A percentile compares a stretch with the other conserved stretches of the same genome.
Conservation (phyloP, 768 basidiomycete genomes). For the Leccinum subtestaceum region DNA sequence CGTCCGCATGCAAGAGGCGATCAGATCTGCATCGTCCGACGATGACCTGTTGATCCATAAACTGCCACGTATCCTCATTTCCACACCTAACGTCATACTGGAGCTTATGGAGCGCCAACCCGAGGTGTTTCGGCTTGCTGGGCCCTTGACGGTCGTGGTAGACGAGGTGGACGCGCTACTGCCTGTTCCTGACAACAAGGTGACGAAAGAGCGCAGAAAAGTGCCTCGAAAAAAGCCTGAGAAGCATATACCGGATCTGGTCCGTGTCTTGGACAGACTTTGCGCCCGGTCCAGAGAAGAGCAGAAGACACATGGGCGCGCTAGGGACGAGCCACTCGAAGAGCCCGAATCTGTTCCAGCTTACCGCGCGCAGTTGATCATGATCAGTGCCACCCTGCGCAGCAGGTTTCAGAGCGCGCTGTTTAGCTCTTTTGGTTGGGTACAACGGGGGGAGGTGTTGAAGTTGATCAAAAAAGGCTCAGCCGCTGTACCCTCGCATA, state of each 20-base stretch:
- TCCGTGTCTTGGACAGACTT: constrained; percentile 56
- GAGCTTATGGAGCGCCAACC: constrained; percentile 50
- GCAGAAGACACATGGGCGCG: neutral
- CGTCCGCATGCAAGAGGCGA: constrained; percentile 28
- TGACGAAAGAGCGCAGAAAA: constrained; percentile 38
- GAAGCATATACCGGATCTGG: constrained; percentile 57
- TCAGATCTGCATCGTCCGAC: constrained; percentile 28
- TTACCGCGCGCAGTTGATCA: constrained; percentile 54
- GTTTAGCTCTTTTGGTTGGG: constrained; percentile 57
- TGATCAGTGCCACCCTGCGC: constrained; percentile 71
- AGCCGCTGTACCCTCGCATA: constrained; percentile 26
- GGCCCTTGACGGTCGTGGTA: constrained; percentile 58
- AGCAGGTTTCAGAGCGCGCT: constrained; percentile 40
- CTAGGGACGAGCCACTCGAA: constrained; percentile 10
- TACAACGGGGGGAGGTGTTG: constrained; percentile 41
- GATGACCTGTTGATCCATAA: constrained; percentile 37
- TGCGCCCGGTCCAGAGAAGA: constrained; percentile 38
- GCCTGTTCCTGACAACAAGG: constrained; percentile 42
- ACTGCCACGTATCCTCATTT: constrained; percentile 67
- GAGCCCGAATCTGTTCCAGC: constrained; percentile 4
- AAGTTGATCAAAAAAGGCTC: constrained; percentile 29
- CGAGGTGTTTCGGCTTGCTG: constrained; percentile 42
- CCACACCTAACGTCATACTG: constrained; percentile 65
- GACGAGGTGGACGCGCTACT: constrained; percentile 78
- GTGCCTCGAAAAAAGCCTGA: constrained; percentile 38